phyloP scores from a whole-genome alignment of 495 filamentous ascomycete genomes.

The Glarea lozoyensis region DNA sequence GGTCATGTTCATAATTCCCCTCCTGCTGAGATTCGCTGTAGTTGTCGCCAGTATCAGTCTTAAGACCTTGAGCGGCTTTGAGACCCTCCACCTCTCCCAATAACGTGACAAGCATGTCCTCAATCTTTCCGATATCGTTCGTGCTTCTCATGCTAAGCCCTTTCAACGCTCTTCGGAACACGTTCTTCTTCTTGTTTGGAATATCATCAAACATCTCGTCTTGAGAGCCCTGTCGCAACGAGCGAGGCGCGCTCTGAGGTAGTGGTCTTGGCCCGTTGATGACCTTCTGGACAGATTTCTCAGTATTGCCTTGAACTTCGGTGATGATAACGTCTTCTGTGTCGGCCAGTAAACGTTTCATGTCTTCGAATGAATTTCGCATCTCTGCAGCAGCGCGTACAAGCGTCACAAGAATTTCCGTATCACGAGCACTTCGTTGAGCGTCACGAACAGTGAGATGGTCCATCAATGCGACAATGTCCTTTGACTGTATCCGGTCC shows the following conservation, averaged over 20 bases:
- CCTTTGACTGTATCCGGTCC: constrained; percentile 90
- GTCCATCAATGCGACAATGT: constrained; percentile 97
- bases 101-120: constrained; percentile 89
- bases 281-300: constrained; percentile 69
- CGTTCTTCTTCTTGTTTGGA: constrained; percentile 71
- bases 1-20: constrained; percentile 45
- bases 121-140: constrained; percentile 84
- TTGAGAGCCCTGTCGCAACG: constrained; percentile 42
- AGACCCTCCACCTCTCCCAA: constrained; percentile 85
- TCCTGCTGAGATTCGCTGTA: constrained; percentile 48
- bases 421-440: constrained; percentile 92
- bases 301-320: constrained; percentile 75
- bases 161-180: constrained; percentile 86
- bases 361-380: constrained; percentile 92
- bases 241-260: constrained; percentile 52
- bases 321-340: constrained; percentile 79
- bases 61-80: constrained; percentile 49
- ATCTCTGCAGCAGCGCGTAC: constrained; percentile 93
- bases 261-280: constrained; percentile 83
- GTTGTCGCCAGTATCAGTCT: constrained; percentile 23
- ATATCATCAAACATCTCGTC: constrained; percentile 62
- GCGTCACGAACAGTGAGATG: constrained; percentile 96
- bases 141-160: constrained; percentile 77
- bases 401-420: constrained; percentile 90
- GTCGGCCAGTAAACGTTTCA: constrained; percentile 84